A percentile compares a stretch with the other conserved stretches of the same genome.
These are phyloP conservation scores for Saccharum hybrid DNA, from an alignment of 202 grass and related monocot genomes.

Conservation along the genomic window DNA sequence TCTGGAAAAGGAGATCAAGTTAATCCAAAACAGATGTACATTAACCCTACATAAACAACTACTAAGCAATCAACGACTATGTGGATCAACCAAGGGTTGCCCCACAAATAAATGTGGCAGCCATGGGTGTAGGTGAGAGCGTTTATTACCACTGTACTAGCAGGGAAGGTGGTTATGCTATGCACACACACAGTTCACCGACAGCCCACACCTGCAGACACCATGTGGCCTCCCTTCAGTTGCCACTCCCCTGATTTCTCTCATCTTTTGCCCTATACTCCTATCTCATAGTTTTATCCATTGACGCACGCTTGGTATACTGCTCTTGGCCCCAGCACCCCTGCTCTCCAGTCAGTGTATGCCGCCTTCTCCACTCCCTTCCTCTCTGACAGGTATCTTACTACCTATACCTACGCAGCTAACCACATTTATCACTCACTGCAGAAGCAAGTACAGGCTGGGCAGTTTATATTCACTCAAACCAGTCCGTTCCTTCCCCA, in stretches of 20 bases:
- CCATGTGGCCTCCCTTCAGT: conserved; percentile 46
- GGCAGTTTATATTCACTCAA: conserved; percentile 69
- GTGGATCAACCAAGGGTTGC: conserved; percentile 51
- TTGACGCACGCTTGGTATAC: conserved; percentile 38
- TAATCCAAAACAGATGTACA: conserved; percentile 35
- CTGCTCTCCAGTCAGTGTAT: conserved; percentile 50
- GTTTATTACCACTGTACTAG: conserved; percentile 73
- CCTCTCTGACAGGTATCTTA: conserved; percentile 41
- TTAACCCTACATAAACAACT: conserved; percentile 39
- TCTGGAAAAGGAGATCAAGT: conserved; percentile 24
- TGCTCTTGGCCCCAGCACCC: conserved; percentile 42
- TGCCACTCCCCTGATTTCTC: conserved; percentile 38
- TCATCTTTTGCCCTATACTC: background rate
- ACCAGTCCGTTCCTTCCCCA: conserved; percentile 52
- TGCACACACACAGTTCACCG: conserved; percentile 65
- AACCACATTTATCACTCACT: conserved; percentile 51
- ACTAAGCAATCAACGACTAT: conserved; percentile 34
- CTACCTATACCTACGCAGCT: conserved; percentile 36
- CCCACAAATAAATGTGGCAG: conserved; percentile 70
- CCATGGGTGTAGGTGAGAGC: conserved; percentile 68
- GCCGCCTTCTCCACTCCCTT: conserved; percentile 21
- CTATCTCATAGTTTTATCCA: conserved; percentile 9
- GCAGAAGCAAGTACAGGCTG: conserved; percentile 59
- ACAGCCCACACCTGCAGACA: conserved; percentile 58
- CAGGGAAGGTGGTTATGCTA: conserved; percentile 62